Conservation (phyloP, 1,284 basidiomycete genomes). For the Boletus nobilissimus region DNA sequence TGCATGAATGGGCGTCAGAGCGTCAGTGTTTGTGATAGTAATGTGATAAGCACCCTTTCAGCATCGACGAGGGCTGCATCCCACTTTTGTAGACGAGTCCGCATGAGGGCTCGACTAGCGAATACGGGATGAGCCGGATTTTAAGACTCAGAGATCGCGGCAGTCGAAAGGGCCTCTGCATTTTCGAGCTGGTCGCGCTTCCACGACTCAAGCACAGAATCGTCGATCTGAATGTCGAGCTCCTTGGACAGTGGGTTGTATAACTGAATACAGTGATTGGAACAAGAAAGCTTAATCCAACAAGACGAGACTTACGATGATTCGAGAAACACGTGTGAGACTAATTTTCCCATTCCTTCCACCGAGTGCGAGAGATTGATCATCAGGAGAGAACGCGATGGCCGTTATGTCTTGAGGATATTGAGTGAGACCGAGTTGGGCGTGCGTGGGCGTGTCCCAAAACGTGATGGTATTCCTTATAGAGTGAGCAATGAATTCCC, state of each 20-base stretch:
- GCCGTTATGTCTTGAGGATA: not conserved
- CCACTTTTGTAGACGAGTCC: no score
- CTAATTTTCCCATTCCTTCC: not conserved
- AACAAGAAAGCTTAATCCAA: not conserved
- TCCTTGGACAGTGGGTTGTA: no score
- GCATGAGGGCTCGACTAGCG: no score
- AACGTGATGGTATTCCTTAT: not conserved
- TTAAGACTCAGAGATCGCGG: no score
- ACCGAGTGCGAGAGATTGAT: not conserved
- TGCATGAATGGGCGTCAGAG: not conserved
- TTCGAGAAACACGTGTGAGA: not conserved
- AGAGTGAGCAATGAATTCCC: not conserved
- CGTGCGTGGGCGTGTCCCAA: not conserved
- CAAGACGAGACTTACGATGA: not conserved
- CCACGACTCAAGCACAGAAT: no score
- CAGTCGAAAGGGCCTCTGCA: no score
- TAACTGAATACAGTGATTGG: not conserved
- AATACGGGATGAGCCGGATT: no score
- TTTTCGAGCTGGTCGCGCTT: no score
- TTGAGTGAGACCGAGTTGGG: not conserved
- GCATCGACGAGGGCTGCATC: no score
- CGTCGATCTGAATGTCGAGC: no score
- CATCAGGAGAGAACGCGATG: not conserved
- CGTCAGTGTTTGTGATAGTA: not conserved
- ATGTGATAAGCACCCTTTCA: no score